These are phyloP conservation scores for Auricularia cornea DNA, from an alignment of 768 basidiomycete species.

Conservation along the genomic window DNA sequence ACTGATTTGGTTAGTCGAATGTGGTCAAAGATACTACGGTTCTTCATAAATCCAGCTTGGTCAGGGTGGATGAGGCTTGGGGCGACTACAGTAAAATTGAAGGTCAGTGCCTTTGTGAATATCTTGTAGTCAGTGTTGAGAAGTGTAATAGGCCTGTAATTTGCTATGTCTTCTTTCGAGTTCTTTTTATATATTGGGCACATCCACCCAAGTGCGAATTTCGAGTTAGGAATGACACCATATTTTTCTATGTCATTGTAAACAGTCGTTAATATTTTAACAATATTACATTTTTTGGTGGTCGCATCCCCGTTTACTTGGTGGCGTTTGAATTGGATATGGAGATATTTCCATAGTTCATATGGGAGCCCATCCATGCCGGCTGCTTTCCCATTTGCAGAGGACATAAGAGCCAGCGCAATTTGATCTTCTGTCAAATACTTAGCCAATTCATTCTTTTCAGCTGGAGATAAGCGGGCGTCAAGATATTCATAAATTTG, in stretches of 20 bases:
- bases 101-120: conserved; percentile 17
- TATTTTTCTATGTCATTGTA: conserved; percentile 34
- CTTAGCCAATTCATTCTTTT: conserved; percentile 21
- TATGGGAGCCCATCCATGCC: neutral
- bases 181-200: conserved; percentile 37
- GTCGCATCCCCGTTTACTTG: neutral
- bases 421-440: conserved; percentile 3
- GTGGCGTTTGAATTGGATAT: neutral
- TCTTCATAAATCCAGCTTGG: conserved; percentile 33
- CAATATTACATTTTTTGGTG: neutral
- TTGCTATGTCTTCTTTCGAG: conserved; percentile 4
- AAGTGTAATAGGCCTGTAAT: conserved; percentile 16
- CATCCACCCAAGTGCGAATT: conserved; percentile 25
- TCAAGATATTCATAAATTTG: neutral
- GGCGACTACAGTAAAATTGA: conserved; percentile 10
- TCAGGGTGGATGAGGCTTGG: conserved; percentile 21
- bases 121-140: conserved; percentile 28
- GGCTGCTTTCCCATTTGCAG: neutral
- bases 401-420: neutral
- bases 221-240: conserved; percentile 6
- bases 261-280: conserved; percentile 25
- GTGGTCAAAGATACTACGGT: conserved; percentile 25
- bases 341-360: neutral
- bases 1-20: conserved; percentile 17
- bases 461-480: neutral